phyloP scores from a whole-genome alignment of 2,329 filamentous ascomycete genomes.

The Sclerotiophoma versabilis region DNA sequence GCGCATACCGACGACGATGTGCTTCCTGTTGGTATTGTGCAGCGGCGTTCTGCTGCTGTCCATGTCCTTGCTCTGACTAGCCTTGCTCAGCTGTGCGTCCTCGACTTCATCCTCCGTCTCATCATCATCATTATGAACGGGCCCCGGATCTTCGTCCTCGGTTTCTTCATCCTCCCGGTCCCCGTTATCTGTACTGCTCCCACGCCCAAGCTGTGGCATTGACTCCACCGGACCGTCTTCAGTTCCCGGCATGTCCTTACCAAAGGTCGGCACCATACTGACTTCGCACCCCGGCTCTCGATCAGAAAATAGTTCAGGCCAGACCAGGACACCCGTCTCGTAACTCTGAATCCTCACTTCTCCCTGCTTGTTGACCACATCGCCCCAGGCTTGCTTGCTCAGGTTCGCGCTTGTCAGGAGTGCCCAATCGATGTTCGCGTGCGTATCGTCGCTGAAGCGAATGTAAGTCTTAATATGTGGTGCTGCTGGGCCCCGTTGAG shows the following conservation, averaged over 20 bases:
- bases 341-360: conserved; percentile 78
- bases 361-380: conserved; percentile 62
- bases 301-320: conserved; percentile 66
- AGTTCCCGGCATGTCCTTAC: conserved; percentile 60
- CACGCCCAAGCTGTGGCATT: background rate
- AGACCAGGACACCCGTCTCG: conserved; percentile 83
- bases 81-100: background rate
- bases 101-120: conserved; percentile 1
- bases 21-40: conserved; percentile 1
- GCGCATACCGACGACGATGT: conserved; percentile 68
- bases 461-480: conserved; percentile 93
- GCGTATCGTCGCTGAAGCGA: conserved; percentile 60
- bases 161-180: conserved; percentile 21
- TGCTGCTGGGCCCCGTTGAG: conserved; percentile 65
- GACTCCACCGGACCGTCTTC: background rate
- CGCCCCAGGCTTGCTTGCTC: conserved; percentile 89
- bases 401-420: conserved; percentile 90
- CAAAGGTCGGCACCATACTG: conserved; percentile 74
- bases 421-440: conserved; percentile 76
- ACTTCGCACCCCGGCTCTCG: conserved; percentile 28
- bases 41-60: background rate
- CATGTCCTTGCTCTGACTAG: background rate
- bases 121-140: background rate
- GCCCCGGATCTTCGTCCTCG: background rate
- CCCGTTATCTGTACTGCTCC: background rate